phyloP scores from a whole-genome alignment of 78 protist genomes.

The Dictyostelium brefeldianum region DNA sequence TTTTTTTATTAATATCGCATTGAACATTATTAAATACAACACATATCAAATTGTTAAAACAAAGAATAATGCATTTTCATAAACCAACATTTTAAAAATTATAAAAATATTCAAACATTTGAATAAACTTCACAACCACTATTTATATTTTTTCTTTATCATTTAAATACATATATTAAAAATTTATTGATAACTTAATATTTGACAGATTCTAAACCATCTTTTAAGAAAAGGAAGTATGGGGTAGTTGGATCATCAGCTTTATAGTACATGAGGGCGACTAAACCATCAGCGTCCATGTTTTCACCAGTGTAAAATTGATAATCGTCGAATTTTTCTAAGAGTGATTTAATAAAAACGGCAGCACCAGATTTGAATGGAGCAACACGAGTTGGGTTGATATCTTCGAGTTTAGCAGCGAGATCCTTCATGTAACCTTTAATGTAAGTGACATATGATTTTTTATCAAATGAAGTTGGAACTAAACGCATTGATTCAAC shows the following conservation, averaged over 20 bases:
- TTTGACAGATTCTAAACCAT: constrained; percentile 80
- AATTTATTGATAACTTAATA: constrained; percentile 22
- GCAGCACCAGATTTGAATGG: constrained; percentile 78
- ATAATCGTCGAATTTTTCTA: constrained; percentile 84
- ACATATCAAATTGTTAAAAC: no score
- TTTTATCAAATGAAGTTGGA: constrained; percentile 82
- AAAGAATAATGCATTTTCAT: no score
- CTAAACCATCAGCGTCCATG: constrained; percentile 87
- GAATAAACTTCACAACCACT: no score
- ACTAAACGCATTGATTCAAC: constrained; percentile 58
- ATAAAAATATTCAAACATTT: no score
- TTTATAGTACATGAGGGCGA: constrained; percentile 77
- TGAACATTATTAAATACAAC: no score
- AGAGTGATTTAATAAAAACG: constrained; percentile 65
- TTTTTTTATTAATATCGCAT: no score
- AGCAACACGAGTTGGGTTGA: constrained; percentile 85
- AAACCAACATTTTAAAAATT: no score
- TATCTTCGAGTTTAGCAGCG: constrained; percentile 19
- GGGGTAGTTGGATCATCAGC: constrained; percentile 70
- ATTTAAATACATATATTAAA: no score
- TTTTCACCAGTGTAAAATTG: constrained; percentile 83
- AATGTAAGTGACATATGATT: constrained; percentile 83
- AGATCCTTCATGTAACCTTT: constrained; percentile 90
- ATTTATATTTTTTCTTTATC: no score
- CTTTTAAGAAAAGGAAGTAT: constrained; percentile 86